phyloP scores from a whole-genome alignment of 2,329 filamentous ascomycete genomes.

The Fusarium brevicatenulatum region DNA sequence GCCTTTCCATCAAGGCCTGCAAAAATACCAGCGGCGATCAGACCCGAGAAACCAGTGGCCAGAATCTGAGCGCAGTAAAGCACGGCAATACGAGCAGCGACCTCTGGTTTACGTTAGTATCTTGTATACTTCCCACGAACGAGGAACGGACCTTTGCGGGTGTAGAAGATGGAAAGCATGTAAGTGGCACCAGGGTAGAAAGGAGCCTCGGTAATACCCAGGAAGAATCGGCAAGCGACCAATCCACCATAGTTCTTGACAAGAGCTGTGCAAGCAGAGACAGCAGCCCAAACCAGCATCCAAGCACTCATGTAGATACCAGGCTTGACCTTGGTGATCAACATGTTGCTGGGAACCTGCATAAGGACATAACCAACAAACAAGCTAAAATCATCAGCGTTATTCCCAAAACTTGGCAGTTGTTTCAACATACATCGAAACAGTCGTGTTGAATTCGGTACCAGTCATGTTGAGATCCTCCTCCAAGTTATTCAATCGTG shows the following conservation, averaged over 20 bases:
- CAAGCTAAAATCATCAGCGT: constrained; percentile 36
- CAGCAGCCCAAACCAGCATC: constrained; percentile 55
- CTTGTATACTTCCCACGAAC: fast-evolving
- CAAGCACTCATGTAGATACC: constrained; percentile 55
- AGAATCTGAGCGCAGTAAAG: constrained; percentile 70
- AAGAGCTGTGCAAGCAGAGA: constrained; percentile 51
- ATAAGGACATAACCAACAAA: constrained; percentile 58
- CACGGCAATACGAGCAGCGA: constrained; percentile 69
- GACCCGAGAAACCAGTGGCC: constrained; percentile 73
- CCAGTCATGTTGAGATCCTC: constrained; percentile 63
- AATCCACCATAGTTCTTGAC: constrained; percentile 50
- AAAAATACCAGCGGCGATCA: constrained; percentile 70
- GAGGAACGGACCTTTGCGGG: constrained; percentile 42
- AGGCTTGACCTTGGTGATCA: constrained; percentile 54
- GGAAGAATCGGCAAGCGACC: constrained; percentile 51
- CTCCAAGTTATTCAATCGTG: constrained; percentile 58
- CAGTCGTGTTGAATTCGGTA: constrained; percentile 63
- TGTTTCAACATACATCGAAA: constrained; percentile 47
- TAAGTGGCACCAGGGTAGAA: constrained; percentile 54
- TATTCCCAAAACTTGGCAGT: no score
- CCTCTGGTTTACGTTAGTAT: constrained; percentile 59
- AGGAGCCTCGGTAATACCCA: constrained; percentile 54
- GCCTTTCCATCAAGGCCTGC: constrained; percentile 50
- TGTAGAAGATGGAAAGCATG: constrained; percentile 50
- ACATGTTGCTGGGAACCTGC: constrained; percentile 55